A percentile compares a stretch with the other conserved stretches of the same genome.
These are phyloP conservation scores for Nakazawaea laoshanensis DNA, from an alignment of 805 yeast species.

Conservation along the genomic window DNA sequence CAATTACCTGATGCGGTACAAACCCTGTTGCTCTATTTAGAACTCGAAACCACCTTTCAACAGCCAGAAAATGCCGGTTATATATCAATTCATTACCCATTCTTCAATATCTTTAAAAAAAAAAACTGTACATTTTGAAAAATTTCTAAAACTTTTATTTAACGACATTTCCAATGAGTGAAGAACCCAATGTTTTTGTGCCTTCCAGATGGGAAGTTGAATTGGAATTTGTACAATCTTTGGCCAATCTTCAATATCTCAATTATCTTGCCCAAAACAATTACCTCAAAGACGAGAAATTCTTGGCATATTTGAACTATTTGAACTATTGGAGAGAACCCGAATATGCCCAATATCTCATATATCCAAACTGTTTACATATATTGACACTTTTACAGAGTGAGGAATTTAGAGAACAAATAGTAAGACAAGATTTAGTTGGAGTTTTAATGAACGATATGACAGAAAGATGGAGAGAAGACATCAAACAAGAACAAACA, in stretches of 20 bases:
- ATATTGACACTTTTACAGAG: slow-evolving; percentile 56
- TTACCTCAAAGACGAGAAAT: slow-evolving; percentile 61
- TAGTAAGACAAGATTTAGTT: slow-evolving; percentile 48
- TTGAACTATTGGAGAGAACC: slow-evolving; percentile 81
- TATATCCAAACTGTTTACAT: slow-evolving; percentile 84
- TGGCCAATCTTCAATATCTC: slow-evolving; percentile 83
- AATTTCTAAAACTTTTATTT: neutral
- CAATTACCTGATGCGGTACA: slow-evolving; percentile 8
- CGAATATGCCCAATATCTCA: slow-evolving; percentile 59
- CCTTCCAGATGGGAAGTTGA: slow-evolving; percentile 68
- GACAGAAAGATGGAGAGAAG: slow-evolving; percentile 61
- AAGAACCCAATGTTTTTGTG: neutral
- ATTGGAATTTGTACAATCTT: slow-evolving; percentile 86
- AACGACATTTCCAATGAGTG: neutral
- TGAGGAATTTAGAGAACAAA: slow-evolving; percentile 44
- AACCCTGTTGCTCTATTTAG: no score
- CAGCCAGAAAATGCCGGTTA: neutral
- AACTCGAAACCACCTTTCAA: no score
- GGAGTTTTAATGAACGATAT: slow-evolving; percentile 61
- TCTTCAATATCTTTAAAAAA: no score
- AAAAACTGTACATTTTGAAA: no score
- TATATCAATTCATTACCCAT: slow-evolving; percentile 2
- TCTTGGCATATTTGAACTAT: slow-evolving; percentile 69
- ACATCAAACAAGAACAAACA: slow-evolving; percentile 11
- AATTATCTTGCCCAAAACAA: slow-evolving; percentile 81